Conservation (phyloP, 768 basidiomycete genomes). For the Basidioascus undulatus region DNA sequence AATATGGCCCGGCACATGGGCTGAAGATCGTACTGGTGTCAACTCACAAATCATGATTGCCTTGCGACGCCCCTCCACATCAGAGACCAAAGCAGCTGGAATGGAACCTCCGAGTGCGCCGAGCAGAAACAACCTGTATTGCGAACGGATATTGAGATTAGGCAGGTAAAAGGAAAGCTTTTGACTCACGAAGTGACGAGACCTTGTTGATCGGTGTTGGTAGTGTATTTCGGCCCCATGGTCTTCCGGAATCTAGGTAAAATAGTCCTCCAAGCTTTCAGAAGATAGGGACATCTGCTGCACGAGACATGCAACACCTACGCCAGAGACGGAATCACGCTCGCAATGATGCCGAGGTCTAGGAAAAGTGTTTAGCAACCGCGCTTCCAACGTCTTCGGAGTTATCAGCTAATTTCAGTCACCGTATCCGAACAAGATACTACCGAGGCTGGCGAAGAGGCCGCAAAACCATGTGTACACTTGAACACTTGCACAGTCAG, state of each 20-base stretch:
- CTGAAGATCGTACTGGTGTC: conserved; percentile 20
- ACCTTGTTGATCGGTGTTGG: conserved; percentile 21
- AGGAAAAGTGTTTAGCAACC: no score
- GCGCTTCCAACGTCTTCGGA: no score
- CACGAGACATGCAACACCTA: not conserved
- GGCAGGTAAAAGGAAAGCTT: conserved; percentile 11
- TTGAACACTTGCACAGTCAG: no score
- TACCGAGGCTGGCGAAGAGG: conserved; percentile 25
- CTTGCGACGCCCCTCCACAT: conserved; percentile 20
- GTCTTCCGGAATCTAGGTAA: conserved; percentile 11
- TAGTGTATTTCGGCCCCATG: conserved; percentile 21
- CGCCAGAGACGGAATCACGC: conserved; percentile 15
- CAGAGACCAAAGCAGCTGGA: conserved; percentile 24
- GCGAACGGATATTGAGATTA: not conserved
- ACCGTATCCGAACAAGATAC: conserved; percentile 29
- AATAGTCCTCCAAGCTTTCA: no score
- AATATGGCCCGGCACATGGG: no score
- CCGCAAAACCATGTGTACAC: conserved; percentile 32
- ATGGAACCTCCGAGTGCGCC: not conserved
- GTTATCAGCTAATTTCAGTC: no score
- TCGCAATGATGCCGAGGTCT: conserved; percentile 30
- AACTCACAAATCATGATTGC: conserved; percentile 24
- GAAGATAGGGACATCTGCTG: not conserved
- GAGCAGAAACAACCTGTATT: not conserved
- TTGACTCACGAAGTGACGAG: conserved; percentile 24